Percentiles rank a stretch among this genome's conserved stretches.
These are phyloP conservation scores for Pharus latifolius DNA, from an alignment of 176 grass and related monocot species.

Conservation along the genomic window DNA sequence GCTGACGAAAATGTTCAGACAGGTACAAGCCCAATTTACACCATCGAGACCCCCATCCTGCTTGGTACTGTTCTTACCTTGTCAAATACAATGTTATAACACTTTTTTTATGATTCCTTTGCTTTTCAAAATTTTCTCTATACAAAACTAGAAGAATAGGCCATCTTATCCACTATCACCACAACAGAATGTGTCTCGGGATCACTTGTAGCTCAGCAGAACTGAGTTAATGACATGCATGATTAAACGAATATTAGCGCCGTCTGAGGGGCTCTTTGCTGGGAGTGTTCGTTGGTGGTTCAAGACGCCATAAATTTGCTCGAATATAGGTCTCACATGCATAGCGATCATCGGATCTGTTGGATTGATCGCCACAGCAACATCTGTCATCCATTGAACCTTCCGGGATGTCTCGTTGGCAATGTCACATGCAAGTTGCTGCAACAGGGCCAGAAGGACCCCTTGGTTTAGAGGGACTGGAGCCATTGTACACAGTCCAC, in stretches of 20 bases:
- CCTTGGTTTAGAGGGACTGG: conserved; percentile 74
- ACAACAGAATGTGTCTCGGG: not conserved
- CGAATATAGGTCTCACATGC: conserved; percentile 81
- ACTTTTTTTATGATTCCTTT: conserved; percentile 3
- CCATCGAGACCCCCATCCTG: not conserved
- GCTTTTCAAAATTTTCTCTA: conserved; percentile 35
- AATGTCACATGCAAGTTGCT: conserved; percentile 82
- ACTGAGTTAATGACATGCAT: conserved; percentile 84
- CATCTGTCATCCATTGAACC: conserved; percentile 70
- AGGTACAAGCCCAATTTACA: conserved; percentile 18
- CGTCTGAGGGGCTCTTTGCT: conserved; percentile 26
- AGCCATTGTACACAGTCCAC: conserved; percentile 41
- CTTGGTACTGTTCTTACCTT: not conserved
- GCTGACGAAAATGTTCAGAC: not conserved
- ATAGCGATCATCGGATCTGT: conserved; percentile 48
- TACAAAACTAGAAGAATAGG: conserved; percentile 23
- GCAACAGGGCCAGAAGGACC: conserved; percentile 83
- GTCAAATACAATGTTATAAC: not conserved
- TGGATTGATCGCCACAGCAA: conserved; percentile 61
- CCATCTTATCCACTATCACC: not conserved
- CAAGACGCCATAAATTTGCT: conserved; percentile 62
- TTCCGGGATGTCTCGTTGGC: conserved; percentile 55
- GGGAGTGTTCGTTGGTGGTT: conserved; percentile 44
- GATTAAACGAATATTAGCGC: conserved; percentile 41
- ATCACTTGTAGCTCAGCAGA: conserved; percentile 74